phyloP scores from a whole-genome alignment of 2,329 filamentous ascomycete species.

The Ophiostoma triangulosporum region DNA sequence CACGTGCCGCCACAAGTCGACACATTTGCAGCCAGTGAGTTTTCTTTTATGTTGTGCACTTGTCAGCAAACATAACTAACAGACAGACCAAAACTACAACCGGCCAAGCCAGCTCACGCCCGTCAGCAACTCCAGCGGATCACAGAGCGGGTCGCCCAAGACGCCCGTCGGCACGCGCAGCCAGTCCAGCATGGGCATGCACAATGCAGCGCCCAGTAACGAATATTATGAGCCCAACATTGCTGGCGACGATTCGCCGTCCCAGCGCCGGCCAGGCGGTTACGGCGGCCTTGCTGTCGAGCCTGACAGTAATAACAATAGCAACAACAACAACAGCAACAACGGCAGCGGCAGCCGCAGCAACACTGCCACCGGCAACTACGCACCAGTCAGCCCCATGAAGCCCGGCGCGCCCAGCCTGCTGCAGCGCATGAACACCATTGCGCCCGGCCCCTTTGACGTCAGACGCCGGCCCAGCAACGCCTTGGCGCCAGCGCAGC shows the following conservation, averaged over 20 bases:
- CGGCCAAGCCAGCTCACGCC: conserved; percentile 49
- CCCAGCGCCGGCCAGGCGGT: conserved; percentile 28
- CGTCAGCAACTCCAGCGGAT: conserved; percentile 45
- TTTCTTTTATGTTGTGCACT: neutral
- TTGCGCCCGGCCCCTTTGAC: conserved; percentile 55
- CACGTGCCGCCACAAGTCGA: conserved; percentile 42
- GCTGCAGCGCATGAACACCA: conserved; percentile 49
- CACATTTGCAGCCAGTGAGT: conserved; percentile 42
- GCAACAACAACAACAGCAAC: neutral
- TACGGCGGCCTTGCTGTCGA: conserved; percentile 32
- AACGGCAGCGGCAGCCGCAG: conserved; percentile 2
- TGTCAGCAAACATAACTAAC: conserved; percentile 20
- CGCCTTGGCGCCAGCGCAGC: conserved; percentile 20
- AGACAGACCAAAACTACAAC: conserved; percentile 38
- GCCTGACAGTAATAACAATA: neutral
- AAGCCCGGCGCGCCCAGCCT: conserved; percentile 27
- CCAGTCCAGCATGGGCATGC: conserved; percentile 14
- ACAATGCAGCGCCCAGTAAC: conserved; percentile 20
- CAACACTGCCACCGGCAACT: neutral
- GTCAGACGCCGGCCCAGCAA: conserved; percentile 18
- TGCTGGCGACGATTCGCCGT: conserved; percentile 27
- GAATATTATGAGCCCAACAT: conserved; percentile 35
- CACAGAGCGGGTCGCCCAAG: conserved; percentile 49
- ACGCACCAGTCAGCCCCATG: conserved; percentile 36
- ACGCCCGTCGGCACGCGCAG: conserved; percentile 31